Percentiles rank a stretch among this genome's conserved stretches.
phyloP scores from a whole-genome alignment of 768 basidiomycete species.

The Lentinus tigrinus region DNA sequence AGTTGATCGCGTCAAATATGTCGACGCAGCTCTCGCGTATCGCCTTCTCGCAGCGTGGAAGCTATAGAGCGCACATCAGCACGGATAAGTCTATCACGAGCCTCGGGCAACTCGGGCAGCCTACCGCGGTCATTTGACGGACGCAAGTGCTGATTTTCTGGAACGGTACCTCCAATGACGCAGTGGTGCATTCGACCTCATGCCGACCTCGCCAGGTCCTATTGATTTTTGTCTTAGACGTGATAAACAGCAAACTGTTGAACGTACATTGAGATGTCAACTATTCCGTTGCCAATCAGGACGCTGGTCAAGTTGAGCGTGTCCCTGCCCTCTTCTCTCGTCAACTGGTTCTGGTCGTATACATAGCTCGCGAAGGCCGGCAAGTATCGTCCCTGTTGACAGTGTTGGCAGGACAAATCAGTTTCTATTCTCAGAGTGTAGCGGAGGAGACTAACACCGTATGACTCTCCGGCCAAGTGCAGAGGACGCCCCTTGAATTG shows the following conservation, averaged over 20 bases:
- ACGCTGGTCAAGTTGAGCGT: slow-evolving; percentile 67
- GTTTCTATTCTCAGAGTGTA: background rate
- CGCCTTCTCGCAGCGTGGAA: slow-evolving; percentile 64
- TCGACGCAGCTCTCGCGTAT: slow-evolving; percentile 63
- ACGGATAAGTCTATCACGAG: background rate
- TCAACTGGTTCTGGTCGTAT: slow-evolving; percentile 64
- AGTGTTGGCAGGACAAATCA: background rate
- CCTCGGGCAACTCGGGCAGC: slow-evolving; percentile 29
- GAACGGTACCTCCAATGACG: slow-evolving; percentile 54
- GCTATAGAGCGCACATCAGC: slow-evolving; percentile 32
- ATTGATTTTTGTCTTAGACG: background rate
- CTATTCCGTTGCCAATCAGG: slow-evolving; percentile 75
- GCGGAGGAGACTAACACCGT: slow-evolving; percentile 50
- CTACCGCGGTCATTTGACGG: slow-evolving; percentile 57
- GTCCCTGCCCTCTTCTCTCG: slow-evolving; percentile 47
- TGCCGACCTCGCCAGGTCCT: slow-evolving; percentile 44
- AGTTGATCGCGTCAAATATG: slow-evolving; percentile 63
- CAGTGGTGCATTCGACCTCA: slow-evolving; percentile 49
- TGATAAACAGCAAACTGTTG: background rate
- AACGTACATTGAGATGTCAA: slow-evolving; percentile 49
- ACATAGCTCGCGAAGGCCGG: slow-evolving; percentile 77
- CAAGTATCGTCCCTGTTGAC: slow-evolving; percentile 59
- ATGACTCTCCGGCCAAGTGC: slow-evolving; percentile 73
- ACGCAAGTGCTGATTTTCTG: slow-evolving; percentile 45
- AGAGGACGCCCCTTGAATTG: slow-evolving; percentile 68